Evolutionary conservation across 2,329 filamentous ascomycete species (phyloP).

Genomic region (Talaromyces albobiverticillius): DNA sequence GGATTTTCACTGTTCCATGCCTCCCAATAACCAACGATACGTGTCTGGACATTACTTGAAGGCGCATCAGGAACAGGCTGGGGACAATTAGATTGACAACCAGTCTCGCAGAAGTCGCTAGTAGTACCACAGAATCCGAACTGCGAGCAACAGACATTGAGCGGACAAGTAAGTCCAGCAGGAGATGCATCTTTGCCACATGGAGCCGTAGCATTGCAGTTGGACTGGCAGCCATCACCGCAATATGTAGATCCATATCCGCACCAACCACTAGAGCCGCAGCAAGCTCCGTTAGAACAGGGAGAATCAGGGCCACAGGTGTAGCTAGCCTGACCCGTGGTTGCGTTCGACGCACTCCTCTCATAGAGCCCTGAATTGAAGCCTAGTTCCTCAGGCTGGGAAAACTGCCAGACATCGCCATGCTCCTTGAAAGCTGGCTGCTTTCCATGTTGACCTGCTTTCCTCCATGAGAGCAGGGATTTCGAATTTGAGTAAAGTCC

Average conservation of each 20-base stretch:
- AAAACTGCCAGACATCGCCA: too few relatives aligned
- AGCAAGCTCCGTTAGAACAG: background rate
- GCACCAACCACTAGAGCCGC: background rate
- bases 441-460: too few relatives aligned
- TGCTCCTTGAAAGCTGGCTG: too few relatives aligned
- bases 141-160: constrained; percentile 12
- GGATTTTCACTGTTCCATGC: too few relatives aligned
- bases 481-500: too few relatives aligned
- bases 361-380: too few relatives aligned
- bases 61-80: background rate
- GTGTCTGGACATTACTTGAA: background rate
- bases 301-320: too few relatives aligned
- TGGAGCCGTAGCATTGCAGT: constrained; percentile 22
- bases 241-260: constrained; percentile 6
- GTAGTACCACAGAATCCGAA: constrained; percentile 13
- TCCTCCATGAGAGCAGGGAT: too few relatives aligned
- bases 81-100: constrained; percentile 3
- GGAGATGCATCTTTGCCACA: constrained; percentile 19
- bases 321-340: too few relatives aligned
- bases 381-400: too few relatives aligned
- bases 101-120: constrained; percentile 9
- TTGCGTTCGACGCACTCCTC: too few relatives aligned
- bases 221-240: constrained; percentile 9
- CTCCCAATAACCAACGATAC: constrained; percentile 32
- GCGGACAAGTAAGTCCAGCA: constrained; percentile 5